Conservation (phyloP, 2,329 filamentous ascomycete species). For the Colletotrichum somersetense region DNA sequence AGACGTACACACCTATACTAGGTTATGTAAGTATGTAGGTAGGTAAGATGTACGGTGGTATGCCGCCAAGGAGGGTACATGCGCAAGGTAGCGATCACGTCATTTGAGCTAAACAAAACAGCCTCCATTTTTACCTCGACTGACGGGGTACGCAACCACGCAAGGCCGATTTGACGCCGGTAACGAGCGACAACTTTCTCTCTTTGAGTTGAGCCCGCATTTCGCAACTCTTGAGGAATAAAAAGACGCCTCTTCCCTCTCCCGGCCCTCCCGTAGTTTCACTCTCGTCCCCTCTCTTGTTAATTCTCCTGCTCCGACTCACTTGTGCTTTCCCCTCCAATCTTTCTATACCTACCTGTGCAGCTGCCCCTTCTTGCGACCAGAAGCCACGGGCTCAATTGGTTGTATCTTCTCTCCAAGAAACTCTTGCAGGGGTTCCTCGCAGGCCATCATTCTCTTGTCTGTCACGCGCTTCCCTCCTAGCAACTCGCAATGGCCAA, state of each 20-base stretch:
- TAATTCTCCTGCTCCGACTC: slow-evolving; percentile 17
- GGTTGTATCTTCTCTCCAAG: slow-evolving; percentile 20
- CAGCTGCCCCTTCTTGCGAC: neutral
- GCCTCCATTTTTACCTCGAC: slow-evolving; percentile 40
- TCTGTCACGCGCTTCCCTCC: neutral
- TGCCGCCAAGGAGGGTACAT: slow-evolving; percentile 38
- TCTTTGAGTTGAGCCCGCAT: slow-evolving; percentile 28
- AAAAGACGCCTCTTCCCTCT: slow-evolving; percentile 38
- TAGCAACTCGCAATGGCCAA: slow-evolving; percentile 69
- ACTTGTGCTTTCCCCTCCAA: slow-evolving; percentile 7
- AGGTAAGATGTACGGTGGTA: neutral
- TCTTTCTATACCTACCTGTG: neutral
- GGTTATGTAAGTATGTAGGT: neutral
- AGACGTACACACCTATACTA: neutral
- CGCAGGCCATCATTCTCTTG: slow-evolving; percentile 9
- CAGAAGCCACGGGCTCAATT: slow-evolving; percentile 31
- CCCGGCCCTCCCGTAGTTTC: neutral
- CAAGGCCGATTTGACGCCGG: slow-evolving; percentile 41
- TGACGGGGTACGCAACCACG: slow-evolving; percentile 24
- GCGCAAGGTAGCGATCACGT: slow-evolving; percentile 44
- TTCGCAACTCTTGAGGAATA: slow-evolving; percentile 27
- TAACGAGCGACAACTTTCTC: slow-evolving; percentile 29
- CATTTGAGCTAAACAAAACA: slow-evolving; percentile 44
- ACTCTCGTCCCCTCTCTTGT: slow-evolving; percentile 10
- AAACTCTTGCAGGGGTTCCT: slow-evolving; percentile 18